Conservation (phyloP, 257 asterid genomes). For the Salvia splendens region DNA sequence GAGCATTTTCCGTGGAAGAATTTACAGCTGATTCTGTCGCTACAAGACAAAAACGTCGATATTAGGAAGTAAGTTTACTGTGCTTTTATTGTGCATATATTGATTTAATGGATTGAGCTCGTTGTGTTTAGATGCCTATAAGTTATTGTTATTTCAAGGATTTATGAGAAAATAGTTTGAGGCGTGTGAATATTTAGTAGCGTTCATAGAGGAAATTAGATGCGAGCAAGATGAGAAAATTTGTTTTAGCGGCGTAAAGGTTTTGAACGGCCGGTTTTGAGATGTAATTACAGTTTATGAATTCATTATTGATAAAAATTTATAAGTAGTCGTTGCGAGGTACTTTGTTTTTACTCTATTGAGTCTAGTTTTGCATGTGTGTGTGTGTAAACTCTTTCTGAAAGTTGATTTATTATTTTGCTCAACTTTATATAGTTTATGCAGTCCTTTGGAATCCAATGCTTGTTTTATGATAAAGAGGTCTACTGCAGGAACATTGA, state of each 20-base stretch:
- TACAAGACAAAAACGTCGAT: constrained; percentile 56
- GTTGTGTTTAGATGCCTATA: neutral
- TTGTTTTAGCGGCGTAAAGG: constrained; percentile 6
- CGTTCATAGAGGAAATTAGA: neutral
- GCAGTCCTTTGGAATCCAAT: constrained; percentile 11
- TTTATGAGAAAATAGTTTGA: constrained; percentile 11
- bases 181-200: neutral
- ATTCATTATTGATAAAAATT: neutral
- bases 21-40: constrained; percentile 55
- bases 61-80: constrained; percentile 41
- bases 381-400: constrained; percentile 9
- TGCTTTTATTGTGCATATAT: neutral
- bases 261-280: neutral
- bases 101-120: neutral
- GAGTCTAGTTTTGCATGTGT: neutral
- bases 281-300: neutral
- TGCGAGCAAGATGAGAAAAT: neutral
- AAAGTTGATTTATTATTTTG: neutral
- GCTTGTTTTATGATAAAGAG: constrained; percentile 34
- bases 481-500: constrained; percentile 70
- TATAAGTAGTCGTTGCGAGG: neutral
- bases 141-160: neutral
- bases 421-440: neutral
- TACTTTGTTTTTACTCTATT: neutral
- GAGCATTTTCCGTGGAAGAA: constrained; percentile 63